These are phyloP conservation scores for Blastocrithidia nonstop DNA, from an alignment of 208 protist genomes.

Conservation along the genomic window DNA sequence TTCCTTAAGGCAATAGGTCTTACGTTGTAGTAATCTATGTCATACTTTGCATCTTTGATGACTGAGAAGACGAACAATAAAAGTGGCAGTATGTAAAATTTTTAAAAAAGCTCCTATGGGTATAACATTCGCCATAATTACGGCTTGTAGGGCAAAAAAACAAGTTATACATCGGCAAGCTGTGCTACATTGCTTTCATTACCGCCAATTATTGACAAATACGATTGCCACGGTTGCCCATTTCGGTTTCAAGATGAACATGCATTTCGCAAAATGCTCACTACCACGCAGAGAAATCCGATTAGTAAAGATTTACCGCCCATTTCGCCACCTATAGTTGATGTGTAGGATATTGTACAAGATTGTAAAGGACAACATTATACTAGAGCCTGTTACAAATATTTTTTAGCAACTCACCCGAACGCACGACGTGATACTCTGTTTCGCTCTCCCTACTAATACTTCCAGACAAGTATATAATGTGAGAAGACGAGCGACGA, in stretches of 20 bases:
- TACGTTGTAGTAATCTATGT: constrained; percentile 63
- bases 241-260: constrained; percentile 76
- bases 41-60: constrained; percentile 77
- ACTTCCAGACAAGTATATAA: constrained; percentile 55
- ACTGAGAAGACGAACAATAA: constrained; percentile 54
- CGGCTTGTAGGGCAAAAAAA: constrained; percentile 85
- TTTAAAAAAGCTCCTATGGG: constrained; percentile 76
- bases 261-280: constrained; percentile 25
- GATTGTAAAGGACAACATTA: constrained; percentile 80
- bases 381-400: constrained; percentile 82
- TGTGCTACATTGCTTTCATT: constrained; percentile 72
- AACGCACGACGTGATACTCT: constrained; percentile 63
- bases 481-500: constrained; percentile 8
- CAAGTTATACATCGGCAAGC: constrained; percentile 69
- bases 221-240: constrained; percentile 85
- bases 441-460: constrained; percentile 81
- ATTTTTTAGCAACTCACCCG: constrained; percentile 80
- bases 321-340: constrained; percentile 19
- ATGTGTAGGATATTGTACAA: constrained; percentile 81
- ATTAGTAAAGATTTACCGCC: constrained; percentile 15
- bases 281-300: constrained; percentile 11
- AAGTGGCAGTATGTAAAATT: constrained; percentile 42
- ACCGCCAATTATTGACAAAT: constrained; percentile 53
- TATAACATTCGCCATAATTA: constrained; percentile 87
- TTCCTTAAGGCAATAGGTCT: constrained; percentile 87